These are phyloP conservation scores for Monilinia aucupariae DNA, from an alignment of 2,329 filamentous ascomycete species.

Conservation along the genomic window DNA sequence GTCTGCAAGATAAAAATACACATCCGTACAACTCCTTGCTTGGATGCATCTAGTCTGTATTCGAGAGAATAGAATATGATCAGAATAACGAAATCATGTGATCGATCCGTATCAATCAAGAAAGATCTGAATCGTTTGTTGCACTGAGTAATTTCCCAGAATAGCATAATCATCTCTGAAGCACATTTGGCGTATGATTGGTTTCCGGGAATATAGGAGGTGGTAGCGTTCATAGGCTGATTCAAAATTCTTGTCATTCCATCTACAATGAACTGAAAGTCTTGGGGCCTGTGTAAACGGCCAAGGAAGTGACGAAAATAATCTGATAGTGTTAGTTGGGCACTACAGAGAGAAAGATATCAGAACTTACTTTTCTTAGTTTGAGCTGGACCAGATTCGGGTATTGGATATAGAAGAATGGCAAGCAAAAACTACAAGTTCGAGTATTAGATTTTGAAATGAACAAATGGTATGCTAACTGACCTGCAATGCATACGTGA, in stretches of 20 bases:
- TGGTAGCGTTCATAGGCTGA: constrained; percentile 83
- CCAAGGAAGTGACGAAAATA: constrained; percentile 81
- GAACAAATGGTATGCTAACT: not conserved
- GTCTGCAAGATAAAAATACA: constrained; percentile 96
- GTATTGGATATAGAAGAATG: constrained; percentile 79
- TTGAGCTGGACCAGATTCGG: constrained; percentile 60
- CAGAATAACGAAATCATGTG: constrained; percentile 86
- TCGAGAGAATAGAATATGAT: constrained; percentile 91
- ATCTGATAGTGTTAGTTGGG: constrained; percentile 39
- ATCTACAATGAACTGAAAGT: constrained; percentile 96
- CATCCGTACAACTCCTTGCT: constrained; percentile 91
- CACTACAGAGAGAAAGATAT: not conserved
- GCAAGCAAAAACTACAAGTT: constrained; percentile 69
- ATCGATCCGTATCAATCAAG: constrained; percentile 90
- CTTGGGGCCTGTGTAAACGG: constrained; percentile 83
- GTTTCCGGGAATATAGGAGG: constrained; percentile 80
- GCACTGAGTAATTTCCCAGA: constrained; percentile 96
- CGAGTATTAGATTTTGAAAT: constrained; percentile 6
- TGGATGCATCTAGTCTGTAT: constrained; percentile 76
- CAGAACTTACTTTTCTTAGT: constrained; percentile 57
- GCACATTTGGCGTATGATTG: constrained; percentile 77
- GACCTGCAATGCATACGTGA: constrained; percentile 74
- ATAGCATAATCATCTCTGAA: constrained; percentile 92
- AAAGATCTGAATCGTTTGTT: constrained; percentile 96
- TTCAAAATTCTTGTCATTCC: constrained; percentile 90